Evolutionary conservation across 805 yeast genomes (phyloP), one percentile per base, ranked within the genome.

Genomic region (Hanseniaspora vineae): DNA sequence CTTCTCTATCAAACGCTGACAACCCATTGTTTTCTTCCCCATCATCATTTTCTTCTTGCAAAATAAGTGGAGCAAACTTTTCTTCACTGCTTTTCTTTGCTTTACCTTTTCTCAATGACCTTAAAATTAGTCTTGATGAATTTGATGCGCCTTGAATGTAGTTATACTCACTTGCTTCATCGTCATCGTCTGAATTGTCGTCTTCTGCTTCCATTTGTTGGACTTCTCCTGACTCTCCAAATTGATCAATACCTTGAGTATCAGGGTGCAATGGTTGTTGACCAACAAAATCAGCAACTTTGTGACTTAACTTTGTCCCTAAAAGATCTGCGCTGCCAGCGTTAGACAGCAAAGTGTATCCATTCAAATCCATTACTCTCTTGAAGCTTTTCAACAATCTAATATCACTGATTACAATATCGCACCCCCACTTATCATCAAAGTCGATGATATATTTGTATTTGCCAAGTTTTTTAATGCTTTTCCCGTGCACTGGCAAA

Each of bases 341-440:
- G 8, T 23, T 23, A 23, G 29, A 23, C 29, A 23, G 4, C 29
- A 23, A 23, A 23, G 29, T 23, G 8, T 23, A 23, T 23, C 29
- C 11, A 37, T 37, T 37, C 40, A 37, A n/a, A 11, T 37, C 17
- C 19, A 37, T 15, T 4, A 15, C 11, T 5, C 19, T 37, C 8
- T n/a, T n/a, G 17, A 37, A n/a, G 18, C 55, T 56, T 6, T 51
- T 43, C 13, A 63, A 50, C 32, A 51, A 56, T 39, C 54, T 53
- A 12, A 56, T 52, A 46, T 54, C 57, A n/a, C 53, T 56, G 29
- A 63, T 52, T 45, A 55, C 55, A 12, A 63, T 58, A 32, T 61
- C 61, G 9, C 62, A 44, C 40, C 57, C 60, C 67, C 67, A 63
- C 37, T 58, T 54, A 1, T 53, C 47, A 39, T 55, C 53, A 49